Conservation (phyloP, 148 eudicot genomes). For the Gaultheria prostrata region DNA sequence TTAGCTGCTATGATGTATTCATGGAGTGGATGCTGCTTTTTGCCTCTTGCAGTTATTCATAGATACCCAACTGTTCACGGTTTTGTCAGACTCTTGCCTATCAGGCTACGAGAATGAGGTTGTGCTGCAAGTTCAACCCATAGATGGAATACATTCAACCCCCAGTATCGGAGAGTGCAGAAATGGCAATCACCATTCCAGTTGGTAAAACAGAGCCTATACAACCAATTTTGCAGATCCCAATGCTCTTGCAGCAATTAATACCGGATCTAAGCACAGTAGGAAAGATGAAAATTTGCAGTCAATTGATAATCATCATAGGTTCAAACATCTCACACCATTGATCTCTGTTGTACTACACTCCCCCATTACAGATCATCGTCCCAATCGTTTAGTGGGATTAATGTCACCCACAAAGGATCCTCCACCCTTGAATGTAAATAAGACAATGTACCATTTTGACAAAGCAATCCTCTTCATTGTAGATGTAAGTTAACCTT, state of each 20-base stretch:
- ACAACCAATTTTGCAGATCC: not conserved
- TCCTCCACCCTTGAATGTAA: not conserved
- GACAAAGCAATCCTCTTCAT: not conserved
- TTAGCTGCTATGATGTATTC: not conserved
- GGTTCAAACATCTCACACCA: not conserved
- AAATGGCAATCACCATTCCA: not conserved
- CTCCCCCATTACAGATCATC: not conserved
- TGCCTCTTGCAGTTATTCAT: constrained; percentile 68
- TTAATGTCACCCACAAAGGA: not conserved
- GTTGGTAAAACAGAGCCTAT: not conserved
- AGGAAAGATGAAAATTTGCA: constrained; percentile 30
- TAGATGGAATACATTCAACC: not conserved
- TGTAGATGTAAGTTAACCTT: not conserved
- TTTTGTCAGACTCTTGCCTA: constrained; percentile 73
- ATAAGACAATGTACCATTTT: not conserved
- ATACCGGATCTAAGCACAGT: not conserved
- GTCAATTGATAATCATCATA: constrained; percentile 16
- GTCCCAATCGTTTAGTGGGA: constrained; percentile 27
- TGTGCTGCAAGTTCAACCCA: not conserved
- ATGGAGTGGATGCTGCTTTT: not conserved
- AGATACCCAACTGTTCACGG: constrained; percentile 85
- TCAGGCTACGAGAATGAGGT: constrained; percentile 52
- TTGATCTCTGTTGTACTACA: constrained; percentile 13
- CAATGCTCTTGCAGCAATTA: not conserved
- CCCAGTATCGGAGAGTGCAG: too few relatives aligned